phyloP scores from a whole-genome alignment of 2,329 filamentous ascomycete genomes.

The Capronia americana region DNA sequence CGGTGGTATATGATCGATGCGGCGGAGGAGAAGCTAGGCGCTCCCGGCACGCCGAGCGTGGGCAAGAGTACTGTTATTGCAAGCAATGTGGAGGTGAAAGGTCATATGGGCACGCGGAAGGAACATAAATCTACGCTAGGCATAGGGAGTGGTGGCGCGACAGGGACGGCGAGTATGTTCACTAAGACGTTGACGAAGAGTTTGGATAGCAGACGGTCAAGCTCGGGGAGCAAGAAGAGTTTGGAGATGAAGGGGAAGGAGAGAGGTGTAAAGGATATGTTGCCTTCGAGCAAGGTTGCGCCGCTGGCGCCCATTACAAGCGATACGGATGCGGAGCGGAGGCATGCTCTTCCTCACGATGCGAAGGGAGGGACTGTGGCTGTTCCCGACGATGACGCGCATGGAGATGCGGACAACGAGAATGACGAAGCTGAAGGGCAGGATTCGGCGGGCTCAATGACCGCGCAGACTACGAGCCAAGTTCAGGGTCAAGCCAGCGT shows the following conservation, averaged over 20 bases:
- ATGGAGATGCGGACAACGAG: conserved; percentile 27
- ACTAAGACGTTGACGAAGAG: conserved; percentile 84
- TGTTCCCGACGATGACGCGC: conserved; percentile 16
- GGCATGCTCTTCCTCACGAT: conserved; percentile 24
- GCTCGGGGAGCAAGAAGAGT: conserved; percentile 81
- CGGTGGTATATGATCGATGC: conserved; percentile 97
- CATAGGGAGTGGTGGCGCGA: conserved; percentile 41
- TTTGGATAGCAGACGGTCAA: conserved; percentile 88
- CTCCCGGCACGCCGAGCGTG: conserved; percentile 88
- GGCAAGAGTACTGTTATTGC: conserved; percentile 91
- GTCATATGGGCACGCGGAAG: conserved; percentile 53
- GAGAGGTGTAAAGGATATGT: conserved; percentile 27
- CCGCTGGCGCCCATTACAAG: conserved; percentile 34
- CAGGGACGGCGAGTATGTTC: conserved; percentile 59
- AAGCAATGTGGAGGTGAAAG: conserved; percentile 84
- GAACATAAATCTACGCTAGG: conserved; percentile 32
- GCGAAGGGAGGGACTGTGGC: not conserved
- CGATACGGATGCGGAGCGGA: conserved; percentile 45
- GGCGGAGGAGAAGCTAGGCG: conserved; percentile 86
- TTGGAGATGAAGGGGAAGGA: conserved; percentile 36
- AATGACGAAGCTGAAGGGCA: conserved; percentile 18
- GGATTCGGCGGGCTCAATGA: conserved; percentile 14
- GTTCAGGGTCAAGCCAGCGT: conserved; percentile 11
- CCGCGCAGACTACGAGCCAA: conserved; percentile 1
- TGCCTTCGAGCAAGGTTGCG: conserved; percentile 23